Evolutionary conservation across 2,329 filamentous ascomycete genomes (phyloP), one percentile per base, ranked within the genome.

Genomic region (Fusarium abutilonis): DNA sequence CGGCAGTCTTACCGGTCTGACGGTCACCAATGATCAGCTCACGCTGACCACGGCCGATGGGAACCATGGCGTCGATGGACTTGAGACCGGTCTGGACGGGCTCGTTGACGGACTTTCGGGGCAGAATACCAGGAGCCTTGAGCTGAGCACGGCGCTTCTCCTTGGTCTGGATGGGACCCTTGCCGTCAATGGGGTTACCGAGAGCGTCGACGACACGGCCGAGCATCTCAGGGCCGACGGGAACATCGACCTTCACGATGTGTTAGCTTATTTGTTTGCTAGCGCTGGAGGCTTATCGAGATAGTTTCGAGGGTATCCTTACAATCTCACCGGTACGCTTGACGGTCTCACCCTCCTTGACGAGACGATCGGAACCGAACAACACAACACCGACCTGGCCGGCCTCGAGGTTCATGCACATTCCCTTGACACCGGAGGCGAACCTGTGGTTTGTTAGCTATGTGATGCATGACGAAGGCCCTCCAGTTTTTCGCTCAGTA

Each of bases 351-450:
- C 95, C 95, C 84, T 99, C 95, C 87, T 92, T 95, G 89, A 99
- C 95, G 75, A 97, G 88, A 93, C 95, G 93, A 85, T 99, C 95
- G 78, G 95, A 98, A 89, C 95, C 95, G 88, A 99, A 99, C 78
- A 99, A 88, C 88, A 99, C 95, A 77, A 99, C 93, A 97, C 95
- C 95, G 85, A 99, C 95, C 84, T 98, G 95, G 81, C 95, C 95
- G 82, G 95, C 95, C 86, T 99, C 95, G 83, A 99, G 89, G 91
- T 99, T 99, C 94, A 99, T 98, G 92, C 94, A 98, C 95, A 99
- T 99, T 82, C 95, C 95, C 90, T 98, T 98, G 83, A 98, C 95
- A 82, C 95, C 95, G 71, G 95, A 99, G 76, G 95, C 92, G 86
- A 99, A 99, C 87, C 93, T 97, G 23, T 43, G 57, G 23, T 6